Evolutionary conservation across 148 eudicot species (phyloP), one percentile per base, ranked within the genome.

Genomic region (Cornus florida): DNA sequence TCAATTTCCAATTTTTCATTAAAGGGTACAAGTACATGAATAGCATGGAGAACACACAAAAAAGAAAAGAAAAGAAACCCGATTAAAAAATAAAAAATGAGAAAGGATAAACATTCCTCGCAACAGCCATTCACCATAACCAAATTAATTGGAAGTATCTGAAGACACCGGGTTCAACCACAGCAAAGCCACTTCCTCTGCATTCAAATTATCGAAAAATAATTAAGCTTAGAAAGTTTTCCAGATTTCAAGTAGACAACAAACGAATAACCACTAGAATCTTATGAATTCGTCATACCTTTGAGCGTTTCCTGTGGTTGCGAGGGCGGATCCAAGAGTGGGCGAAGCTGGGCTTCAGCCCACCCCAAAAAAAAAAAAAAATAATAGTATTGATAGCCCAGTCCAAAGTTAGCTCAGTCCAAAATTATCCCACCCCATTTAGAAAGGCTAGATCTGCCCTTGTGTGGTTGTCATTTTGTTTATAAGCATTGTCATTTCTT

Each of bases 121-220:
- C 75, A 31, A 64, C 67, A 16, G n/a, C 41, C 24, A 17, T 10
- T 67, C 24, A 39, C 46, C 46, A 28, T 32, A 12, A 74, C 46
- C 48, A 59, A 57, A 74, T 57, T 59, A 41, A 39, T 50, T 33
- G 32, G 32, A 72, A 73, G 57, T 23, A 23, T 57, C 23, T 59
- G 39, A 57, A 74, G 48, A n/a, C 70, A 41, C 43, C 53, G 53
- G 38, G 69, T 50, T 79, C 65, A 79, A 35, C 77, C 82, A 50
- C 76, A 79, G 56, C 82, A 79, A 67, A 79, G 53, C 82, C 82
- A 79, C 82, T 67, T 79, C 8, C 62, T 73, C 82, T 79, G 82
- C 73, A 67, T n/a, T 74, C 31, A 24, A n/a, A n/a, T 4, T 38
- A 4, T 19, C 6, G 38, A 48, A 59, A 33, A 41, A 13, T 8